Percentiles rank a stretch among this genome's conserved stretches.
These are phyloP conservation scores for Trametes cingulata DNA, from an alignment of 768 basidiomycete species.

Conservation along the genomic window DNA sequence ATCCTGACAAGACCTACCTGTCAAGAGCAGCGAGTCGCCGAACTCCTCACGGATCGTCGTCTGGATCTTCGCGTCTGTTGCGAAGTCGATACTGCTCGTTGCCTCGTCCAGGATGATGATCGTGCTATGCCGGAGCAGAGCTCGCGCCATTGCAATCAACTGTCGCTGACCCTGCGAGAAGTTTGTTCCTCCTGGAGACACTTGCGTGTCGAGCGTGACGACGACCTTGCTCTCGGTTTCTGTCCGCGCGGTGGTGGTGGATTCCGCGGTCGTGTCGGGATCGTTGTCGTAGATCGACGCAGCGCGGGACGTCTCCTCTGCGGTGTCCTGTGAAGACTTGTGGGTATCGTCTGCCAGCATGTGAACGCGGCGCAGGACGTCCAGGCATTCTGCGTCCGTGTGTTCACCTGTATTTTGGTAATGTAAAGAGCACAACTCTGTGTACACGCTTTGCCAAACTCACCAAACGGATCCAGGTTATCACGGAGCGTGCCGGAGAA, in stretches of 20 bases:
- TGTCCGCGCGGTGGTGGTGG: constrained; percentile 38
- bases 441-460: constrained; percentile 18
- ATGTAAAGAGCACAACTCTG: background rate
- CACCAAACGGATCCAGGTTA: constrained; percentile 73
- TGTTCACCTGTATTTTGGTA: constrained; percentile 55
- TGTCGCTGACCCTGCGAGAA: constrained; percentile 94
- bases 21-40: constrained; percentile 67
- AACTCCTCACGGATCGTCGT: constrained; percentile 87
- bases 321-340: constrained; percentile 49
- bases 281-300: constrained; percentile 47
- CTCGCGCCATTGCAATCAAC: constrained; percentile 83
- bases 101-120: constrained; percentile 84
- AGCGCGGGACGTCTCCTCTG: constrained; percentile 47
- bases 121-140: constrained; percentile 67
- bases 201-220: constrained; percentile 72
- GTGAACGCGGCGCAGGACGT: constrained; percentile 80
- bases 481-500: constrained; percentile 81
- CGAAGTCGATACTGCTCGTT: constrained; percentile 84
- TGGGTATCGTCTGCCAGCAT: constrained; percentile 61
- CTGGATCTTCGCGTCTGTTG: constrained; percentile 90
- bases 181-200: constrained; percentile 85
- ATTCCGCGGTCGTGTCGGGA: constrained; percentile 36
- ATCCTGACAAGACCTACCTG: constrained; percentile 63
- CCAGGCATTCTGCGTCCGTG: constrained; percentile 74
- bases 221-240: constrained; percentile 57